Evolutionary conservation across 2,329 filamentous ascomycete species (phyloP).

Genomic region (Cytospora piceae): DNA sequence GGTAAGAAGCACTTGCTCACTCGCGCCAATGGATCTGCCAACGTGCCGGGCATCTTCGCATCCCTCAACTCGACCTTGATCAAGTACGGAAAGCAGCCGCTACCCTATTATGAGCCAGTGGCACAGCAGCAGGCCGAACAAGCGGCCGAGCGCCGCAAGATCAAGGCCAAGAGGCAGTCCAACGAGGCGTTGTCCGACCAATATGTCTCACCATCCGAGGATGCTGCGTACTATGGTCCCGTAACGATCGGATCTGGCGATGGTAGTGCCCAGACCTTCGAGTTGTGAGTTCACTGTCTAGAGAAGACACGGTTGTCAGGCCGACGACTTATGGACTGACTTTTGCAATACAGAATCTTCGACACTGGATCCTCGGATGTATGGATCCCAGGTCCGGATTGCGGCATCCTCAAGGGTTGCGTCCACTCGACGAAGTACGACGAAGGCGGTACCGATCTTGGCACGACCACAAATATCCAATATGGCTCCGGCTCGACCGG

Average conservation of each 20-base stretch:
- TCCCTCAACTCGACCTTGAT: conserved; percentile 16
- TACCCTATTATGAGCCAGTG: conserved; percentile 22
- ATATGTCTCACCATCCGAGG: conserved; percentile 18
- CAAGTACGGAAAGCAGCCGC: conserved; percentile 10
- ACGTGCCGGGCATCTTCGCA: conserved; percentile 13
- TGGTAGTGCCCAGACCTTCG: conserved; percentile 20
- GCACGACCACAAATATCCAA: conserved; percentile 15
- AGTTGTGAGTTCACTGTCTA: not conserved
- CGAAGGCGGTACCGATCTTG: conserved; percentile 9
- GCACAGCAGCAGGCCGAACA: conserved; percentile 17
- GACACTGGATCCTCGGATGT: not conserved
- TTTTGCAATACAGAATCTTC: not conserved
- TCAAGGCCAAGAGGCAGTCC: conserved; percentile 13
- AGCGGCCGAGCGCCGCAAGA: conserved; percentile 7
- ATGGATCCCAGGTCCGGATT: conserved; percentile 13
- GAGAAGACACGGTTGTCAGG: not conserved
- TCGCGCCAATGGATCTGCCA: conserved; percentile 7
- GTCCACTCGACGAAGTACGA: conserved; percentile 19
- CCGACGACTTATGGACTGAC: not conserved
- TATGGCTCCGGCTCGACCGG: conserved; percentile 22
- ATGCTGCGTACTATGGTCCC: conserved; percentile 19
- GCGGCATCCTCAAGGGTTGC: conserved; percentile 2
- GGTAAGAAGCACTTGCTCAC: conserved; percentile 21
- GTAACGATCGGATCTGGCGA: conserved; percentile 13
- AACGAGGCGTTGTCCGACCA: conserved; percentile 14